phyloP scores from a whole-genome alignment of 2,329 filamentous ascomycete species.

The Colletotrichum sp. region DNA sequence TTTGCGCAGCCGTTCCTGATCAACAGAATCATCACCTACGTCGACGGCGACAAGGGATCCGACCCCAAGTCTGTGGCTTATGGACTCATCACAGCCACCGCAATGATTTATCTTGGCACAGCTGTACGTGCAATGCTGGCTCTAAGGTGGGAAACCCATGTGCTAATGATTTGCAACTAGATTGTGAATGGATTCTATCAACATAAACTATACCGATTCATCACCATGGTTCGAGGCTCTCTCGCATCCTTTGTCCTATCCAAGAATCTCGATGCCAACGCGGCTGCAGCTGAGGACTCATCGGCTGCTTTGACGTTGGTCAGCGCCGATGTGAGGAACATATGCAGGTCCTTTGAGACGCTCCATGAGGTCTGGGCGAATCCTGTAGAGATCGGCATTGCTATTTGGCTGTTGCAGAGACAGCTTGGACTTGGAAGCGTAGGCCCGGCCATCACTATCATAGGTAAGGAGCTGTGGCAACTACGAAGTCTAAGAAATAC shows the following conservation, averaged over 20 bases:
- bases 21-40: slow-evolving; percentile 19
- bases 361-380: slow-evolving; percentile 34
- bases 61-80: slow-evolving; percentile 30
- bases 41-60: slow-evolving; percentile 20
- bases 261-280: background rate
- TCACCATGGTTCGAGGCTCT: slow-evolving; percentile 5
- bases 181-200: slow-evolving; percentile 35
- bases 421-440: slow-evolving; percentile 37
- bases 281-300: background rate
- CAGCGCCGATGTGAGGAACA: slow-evolving; percentile 25
- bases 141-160: no score
- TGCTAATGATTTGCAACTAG: background rate
- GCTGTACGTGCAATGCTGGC: slow-evolving; percentile 25
- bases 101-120: slow-evolving; percentile 33
- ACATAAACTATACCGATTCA: slow-evolving; percentile 32
- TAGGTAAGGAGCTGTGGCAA: slow-evolving; percentile 22
- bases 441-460: slow-evolving; percentile 33
- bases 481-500: background rate
- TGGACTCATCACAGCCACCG: slow-evolving; percentile 34
- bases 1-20: slow-evolving; percentile 33
- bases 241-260: background rate
- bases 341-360: slow-evolving; percentile 26
- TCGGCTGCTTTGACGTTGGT: slow-evolving; percentile 26
- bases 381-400: slow-evolving; percentile 31
- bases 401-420: slow-evolving; percentile 32